Base-by-base conservation (phyloP, 228 moss, liverwort and hornwort species). In the Sphagnum fallax region DNA sequence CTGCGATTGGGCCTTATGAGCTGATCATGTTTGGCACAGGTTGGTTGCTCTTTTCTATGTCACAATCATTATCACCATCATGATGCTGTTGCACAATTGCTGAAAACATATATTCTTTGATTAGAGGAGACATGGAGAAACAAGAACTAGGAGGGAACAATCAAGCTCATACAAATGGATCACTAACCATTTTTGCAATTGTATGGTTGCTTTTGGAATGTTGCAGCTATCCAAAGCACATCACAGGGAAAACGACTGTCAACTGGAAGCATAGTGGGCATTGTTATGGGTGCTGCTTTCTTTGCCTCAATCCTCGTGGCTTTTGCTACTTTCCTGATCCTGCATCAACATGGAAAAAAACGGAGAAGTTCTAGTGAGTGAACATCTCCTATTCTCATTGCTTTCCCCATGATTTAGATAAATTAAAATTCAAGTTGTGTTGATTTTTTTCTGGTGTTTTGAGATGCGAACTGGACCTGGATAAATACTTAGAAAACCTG, bases 1-100 rank as follows among this genome's bases (percentile, higher is more conserved):
- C 84, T 48, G 64, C 74, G 18, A 53, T 57, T 49, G 92, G 92
- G 69, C 90, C 92, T 49, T 88, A 90, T 16, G 90, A 90, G 73
- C 81, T 95, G 73, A 16, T 95, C 4, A 65, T 62, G 0, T 84
- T 92, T 52, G 0, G 2, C 32, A 2, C 32, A 32, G 32, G 32
- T 32, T 32, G 32, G 32, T 32, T 32, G 32, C 32, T 32, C 32
- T 1, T 32, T 32, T 32, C 32, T 32, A 32, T 32, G 32, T 32
- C 2, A 32, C 32, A 32, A 3, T 32, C 32, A 32, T 32, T 32
- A 32, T 2, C 32, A 32, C 32, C 32, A 32, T 32, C 32, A 32
- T 32, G 32, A 32, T 32, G 32, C 32, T 16, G 47, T 16, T 8
- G 10, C 15, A 1, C 15, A 8, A 5, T 64, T 64, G 15, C 15